Base-by-base conservation (phyloP, 2,329 filamentous ascomycete genomes). In the Aspergillus sp. region DNA sequence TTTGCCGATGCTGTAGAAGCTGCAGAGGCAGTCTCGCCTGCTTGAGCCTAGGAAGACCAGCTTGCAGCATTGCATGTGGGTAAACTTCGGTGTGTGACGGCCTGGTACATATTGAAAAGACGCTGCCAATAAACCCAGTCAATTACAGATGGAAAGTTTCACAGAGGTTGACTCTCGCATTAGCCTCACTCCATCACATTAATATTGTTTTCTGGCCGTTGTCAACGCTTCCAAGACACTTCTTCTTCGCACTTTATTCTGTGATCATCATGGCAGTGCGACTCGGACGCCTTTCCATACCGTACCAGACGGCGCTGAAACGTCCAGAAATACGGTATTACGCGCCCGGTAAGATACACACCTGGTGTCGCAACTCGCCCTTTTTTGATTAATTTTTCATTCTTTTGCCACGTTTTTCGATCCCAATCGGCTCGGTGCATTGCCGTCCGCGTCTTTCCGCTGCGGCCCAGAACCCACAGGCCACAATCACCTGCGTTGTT, bases 361-460 rank as follows among this genome's bases (percentile, higher is more conserved):
- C n/a, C 27, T 21, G 21, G 55, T 51, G 12, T 37, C 35, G 12
- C 35, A 37, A 35, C 8, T 52, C 21, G n/a, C 21, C 40, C 55
- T 61, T 60, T 41, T 60, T 58, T 48, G 47, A 25, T 46, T 50
- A 48, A 33, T 50, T 14, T 45, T 57, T 56, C 35, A 46, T 45
- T 48, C 48, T 52, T 47, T 65, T 66, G 66, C 67, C 67, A 68
- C 67, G 67, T 66, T 68, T 70, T 60, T 55, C 53, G 61, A 66
- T 68, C 65, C 68, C 65, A 67, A 68, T 68, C 68, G 68, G 69
- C 62, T 56, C 59, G 62, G 57, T 70, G 68, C 69, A 69, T 68
- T 70, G 64, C 68, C 67, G 69, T 70, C 68, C 68, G 68, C 67
- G 60, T 68, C 66, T 69, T 70, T 70, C 69, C 68, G 69, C 64